Base-by-base conservation (phyloP, 805 yeast genomes). In the Candida corydali region DNA sequence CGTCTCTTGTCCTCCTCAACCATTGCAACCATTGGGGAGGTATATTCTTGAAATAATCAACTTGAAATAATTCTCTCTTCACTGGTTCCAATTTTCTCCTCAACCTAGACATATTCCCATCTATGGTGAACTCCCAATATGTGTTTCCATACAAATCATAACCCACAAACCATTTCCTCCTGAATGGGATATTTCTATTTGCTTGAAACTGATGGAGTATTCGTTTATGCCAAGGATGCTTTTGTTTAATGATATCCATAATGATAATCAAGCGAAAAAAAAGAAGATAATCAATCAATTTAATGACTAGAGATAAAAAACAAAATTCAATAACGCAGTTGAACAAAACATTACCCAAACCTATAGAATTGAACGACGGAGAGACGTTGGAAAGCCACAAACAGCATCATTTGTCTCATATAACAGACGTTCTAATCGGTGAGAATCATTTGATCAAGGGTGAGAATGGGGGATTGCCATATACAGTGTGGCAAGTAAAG, bases 131-230 rank as follows among this genome's bases (percentile, higher is more conserved):
- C 54, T 86, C 95, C 95, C 95, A 86, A 61, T 81, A 86, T 2
- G 91, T 78, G 55, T 86, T 86, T 2, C 93, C 95, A 26, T 77
- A 78, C n/a, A 86, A 65, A 51, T 86, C 95, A 51, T 83, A 85
- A 2, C 87, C 85, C 8, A 80, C 68, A 47, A 85, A 84, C 63
- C 79, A 85, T 52, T 69, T 71, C 37, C 70, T 70, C 27, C 94
- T 69, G 55, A 84, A 78, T 0, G 95, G 95, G 3, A 85, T 69
- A 30, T 65, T 72, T 29, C 80, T 59, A 4, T 82, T 56, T 0
- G 88, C 70, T 47, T 71, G 74, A 77, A 80, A 85, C 46, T 65
- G 64, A 56, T 75, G 73, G 37, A 70, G 62, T 0, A 75, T 39
- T 32, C 74, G 73, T 51, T 68, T 75, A 63, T 72, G 65, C 4